Percentiles rank a stretch among this genome's conserved stretches.
Conservation (phyloP, 2,329 filamentous ascomycete species). For the Bipolaris victoriae region DNA sequence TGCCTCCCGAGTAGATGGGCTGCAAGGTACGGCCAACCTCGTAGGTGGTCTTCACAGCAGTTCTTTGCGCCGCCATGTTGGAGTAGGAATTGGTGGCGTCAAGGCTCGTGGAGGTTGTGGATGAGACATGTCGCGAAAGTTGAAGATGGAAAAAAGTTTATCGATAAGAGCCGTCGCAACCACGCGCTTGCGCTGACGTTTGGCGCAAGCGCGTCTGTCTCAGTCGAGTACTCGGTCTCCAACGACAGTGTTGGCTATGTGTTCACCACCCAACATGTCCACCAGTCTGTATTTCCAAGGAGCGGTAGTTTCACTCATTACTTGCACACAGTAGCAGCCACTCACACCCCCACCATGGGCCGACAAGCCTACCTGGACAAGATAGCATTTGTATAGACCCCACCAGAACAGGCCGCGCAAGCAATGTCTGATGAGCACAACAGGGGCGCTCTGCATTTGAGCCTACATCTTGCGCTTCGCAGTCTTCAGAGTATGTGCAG, state of each 20-base stretch:
- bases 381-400: constrained; percentile 44
- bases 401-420: neutral
- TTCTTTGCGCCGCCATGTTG: constrained; percentile 56
- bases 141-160: constrained; percentile 41
- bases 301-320: neutral
- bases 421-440: constrained; percentile 22
- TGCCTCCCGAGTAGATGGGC: constrained; percentile 92
- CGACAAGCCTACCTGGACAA: constrained; percentile 48
- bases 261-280: neutral
- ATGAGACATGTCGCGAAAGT: constrained; percentile 24
- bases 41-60: constrained; percentile 81
- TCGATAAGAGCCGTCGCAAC: constrained; percentile 38
- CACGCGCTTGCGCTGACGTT: constrained; percentile 26
- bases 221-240: constrained; percentile 1
- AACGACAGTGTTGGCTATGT: neutral
- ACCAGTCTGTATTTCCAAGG: neutral
- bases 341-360: constrained; percentile 32
- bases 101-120: constrained; percentile 2
- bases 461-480: constrained; percentile 33
- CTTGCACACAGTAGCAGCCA: neutral
- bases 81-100: neutral
- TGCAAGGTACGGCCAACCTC: constrained; percentile 82
- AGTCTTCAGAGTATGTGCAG: constrained; percentile 38
- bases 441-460: constrained; percentile 53
- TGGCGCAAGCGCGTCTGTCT: constrained; percentile 21